Base-by-base conservation (phyloP, 2,329 filamentous ascomycete species). In the Exophiala dermatitidis region DNA sequence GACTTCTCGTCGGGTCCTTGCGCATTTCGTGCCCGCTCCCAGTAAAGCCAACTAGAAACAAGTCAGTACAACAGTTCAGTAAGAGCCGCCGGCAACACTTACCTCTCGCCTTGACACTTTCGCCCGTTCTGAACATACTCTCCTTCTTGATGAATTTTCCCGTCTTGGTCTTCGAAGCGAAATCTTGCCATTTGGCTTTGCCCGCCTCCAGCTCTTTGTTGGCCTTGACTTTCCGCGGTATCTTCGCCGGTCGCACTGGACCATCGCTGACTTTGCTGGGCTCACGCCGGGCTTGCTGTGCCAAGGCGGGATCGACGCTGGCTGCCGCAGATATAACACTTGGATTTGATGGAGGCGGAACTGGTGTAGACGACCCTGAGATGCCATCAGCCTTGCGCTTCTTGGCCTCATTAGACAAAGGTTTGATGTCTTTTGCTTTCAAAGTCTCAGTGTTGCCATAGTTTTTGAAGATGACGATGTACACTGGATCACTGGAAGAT, bases 21-120 rank as follows among this genome's bases (percentile, higher is more conserved):
- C 90, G 87, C 93, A 97, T 97, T 61, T 86, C 80, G 71, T 95
- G 89, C 55, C 93, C 93, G 50, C 90, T 96, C 58, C 93, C 93
- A 5, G 89, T 95, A 67, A 98, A 96, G 33, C 93, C 93, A 66
- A 98, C 93, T 96, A 61, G 4, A 56, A 19, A 43, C 41, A 46
- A 10, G 56, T 69, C 60, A 69, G 67, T 60, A 19, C 19, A 19
- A 19, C 19, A 19, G 48, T n/a, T 46, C 30, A 40, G 19, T 31
- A 8, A n/a, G 34, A 49, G 50, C 32, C 7, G 56, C 48, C 32
- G n/a, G 26, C 10, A 53, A 48, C 56, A 51, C 78, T 62, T 74
- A 95, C 90, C 90, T 85, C 90, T 82, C 53, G 87, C 90, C 65
- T 88, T 81, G 28, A 93, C 80, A 57, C 88, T 85, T 32, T 95